Base-by-base conservation (phyloP, 1,284 basidiomycete genomes). In the Boletus semigastroideus region DNA sequence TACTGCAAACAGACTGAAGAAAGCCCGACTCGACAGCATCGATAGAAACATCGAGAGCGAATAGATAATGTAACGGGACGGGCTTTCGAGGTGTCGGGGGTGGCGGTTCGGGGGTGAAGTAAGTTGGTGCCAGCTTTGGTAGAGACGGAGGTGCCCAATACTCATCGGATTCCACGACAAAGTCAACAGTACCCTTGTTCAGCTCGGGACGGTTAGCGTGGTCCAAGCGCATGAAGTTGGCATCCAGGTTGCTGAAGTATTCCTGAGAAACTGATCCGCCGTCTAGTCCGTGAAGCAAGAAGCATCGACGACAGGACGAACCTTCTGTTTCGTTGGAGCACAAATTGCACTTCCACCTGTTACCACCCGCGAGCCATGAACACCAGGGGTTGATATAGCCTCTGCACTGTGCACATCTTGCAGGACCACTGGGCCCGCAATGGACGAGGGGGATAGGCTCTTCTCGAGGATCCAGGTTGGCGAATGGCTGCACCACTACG, bases 371-470 rank as follows among this genome's bases (percentile, higher is more conserved):
- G 16, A 84, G 77, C 82, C 92, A 99, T 30, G 79, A 78, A 66
- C 89, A 94, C 94, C 94, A 99, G 0, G 95, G 88, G 68, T 98
- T 99, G 64, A 99, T 81, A 71, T 99, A 99, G 0, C 82, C 92
- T 59, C 93, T 80, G 72, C 97, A 99, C 41, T 82, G 77, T 48
- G 80, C 83, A 67, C 97, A 99, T 34, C 97, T 80, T 13, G 91
- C 83, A 14, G 96, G 97, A 10, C 94, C 95, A 9, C 71, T 68
- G 40, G 78, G 68, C 40, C 83, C 81, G 19, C 77, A 77, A 60
- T 89, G 75, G 9, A 98, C 84, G 5, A 94, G 62, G 0, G 95
- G 94, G 7, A 99, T 75, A 0, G 83, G 76, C 42, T 91, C 89
- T 68, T 97, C 94, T 45, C 87, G 80, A n/a, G 84, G 78, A 59